A percentile compares a stretch with the other conserved stretches of the same genome.
Conservation (phyloP, 495 filamentous ascomycete species). For the Hypoxylon trugodes region DNA sequence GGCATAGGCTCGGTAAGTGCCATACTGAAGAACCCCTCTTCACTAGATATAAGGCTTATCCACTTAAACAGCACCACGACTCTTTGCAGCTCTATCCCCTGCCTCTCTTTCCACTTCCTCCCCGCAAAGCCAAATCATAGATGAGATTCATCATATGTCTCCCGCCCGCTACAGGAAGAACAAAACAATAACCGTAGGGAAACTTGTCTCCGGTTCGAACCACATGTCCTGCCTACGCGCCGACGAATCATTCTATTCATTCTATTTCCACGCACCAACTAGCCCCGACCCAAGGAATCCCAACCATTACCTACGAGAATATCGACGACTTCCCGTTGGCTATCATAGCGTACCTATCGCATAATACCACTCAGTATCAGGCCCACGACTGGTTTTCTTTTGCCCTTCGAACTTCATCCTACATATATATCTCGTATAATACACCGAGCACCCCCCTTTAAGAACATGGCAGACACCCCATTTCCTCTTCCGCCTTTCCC, state of each 20-base stretch:
- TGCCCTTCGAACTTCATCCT: background rate
- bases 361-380: slow-evolving; percentile 17
- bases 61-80: slow-evolving; percentile 45
- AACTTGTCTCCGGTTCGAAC: slow-evolving; percentile 28
- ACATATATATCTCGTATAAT: slow-evolving; percentile 17
- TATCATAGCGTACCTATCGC: slow-evolving; percentile 25
- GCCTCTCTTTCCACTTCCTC: slow-evolving; percentile 19
- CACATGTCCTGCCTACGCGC: slow-evolving; percentile 26
- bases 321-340: slow-evolving; percentile 29
- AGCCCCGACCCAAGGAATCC: slow-evolving; percentile 17
- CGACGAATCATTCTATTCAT: slow-evolving; percentile 31
- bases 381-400: slow-evolving; percentile 4
- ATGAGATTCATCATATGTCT: slow-evolving; percentile 1
- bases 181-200: slow-evolving; percentile 15
- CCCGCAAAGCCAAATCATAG: slow-evolving; percentile 22
- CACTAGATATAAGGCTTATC: slow-evolving; percentile 13
- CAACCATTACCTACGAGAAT: slow-evolving; percentile 17
- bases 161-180: slow-evolving; percentile 3
- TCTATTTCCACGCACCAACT: slow-evolving; percentile 1
- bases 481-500: slow-evolving; percentile 1
- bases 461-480: slow-evolving; percentile 34
- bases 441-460: background rate
- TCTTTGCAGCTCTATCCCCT: slow-evolving; percentile 34
- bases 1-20: slow-evolving; percentile 7
- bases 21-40: slow-evolving; percentile 9